Evolutionary conservation across 73 alveolate species (phyloP).

Genomic region (Paramecium caudatum): DNA sequence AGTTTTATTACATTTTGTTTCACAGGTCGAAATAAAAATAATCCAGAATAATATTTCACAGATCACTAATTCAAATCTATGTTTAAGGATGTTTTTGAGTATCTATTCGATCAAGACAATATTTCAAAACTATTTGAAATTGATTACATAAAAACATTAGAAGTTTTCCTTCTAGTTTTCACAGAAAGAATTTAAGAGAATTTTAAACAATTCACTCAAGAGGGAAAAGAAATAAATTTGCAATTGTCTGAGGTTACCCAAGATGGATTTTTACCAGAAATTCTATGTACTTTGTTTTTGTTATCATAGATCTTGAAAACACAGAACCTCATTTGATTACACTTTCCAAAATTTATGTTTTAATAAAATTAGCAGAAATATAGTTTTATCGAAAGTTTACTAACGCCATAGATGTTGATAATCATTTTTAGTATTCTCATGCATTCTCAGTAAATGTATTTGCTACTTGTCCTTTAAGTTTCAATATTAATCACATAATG

Average conservation of each 20-base stretch:
- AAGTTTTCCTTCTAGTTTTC: constrained; percentile 29
- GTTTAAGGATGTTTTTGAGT: constrained; percentile 56
- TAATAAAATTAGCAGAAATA: constrained; percentile 15
- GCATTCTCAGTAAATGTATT: constrained; percentile 43
- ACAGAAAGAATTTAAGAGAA: constrained; percentile 2
- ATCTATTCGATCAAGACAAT: constrained; percentile 20
- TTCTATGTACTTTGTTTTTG: not conserved
- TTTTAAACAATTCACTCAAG: not conserved
- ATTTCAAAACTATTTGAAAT: not conserved
- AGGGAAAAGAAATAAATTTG: constrained; percentile 14
- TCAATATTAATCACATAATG: not conserved
- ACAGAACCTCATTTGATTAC: not conserved
- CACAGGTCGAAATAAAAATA: not conserved
- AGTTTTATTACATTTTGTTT: constrained; percentile 41
- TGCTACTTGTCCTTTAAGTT: constrained; percentile 3
- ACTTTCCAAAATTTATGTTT: not conserved
- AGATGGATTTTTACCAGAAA: constrained; percentile 4
- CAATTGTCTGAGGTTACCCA: not conserved
- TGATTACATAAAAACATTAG: not conserved
- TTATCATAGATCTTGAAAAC: not conserved
- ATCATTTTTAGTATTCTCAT: not conserved
- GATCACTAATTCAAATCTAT: constrained; percentile 20
- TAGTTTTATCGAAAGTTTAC: not conserved
- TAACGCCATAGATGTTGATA: not conserved
- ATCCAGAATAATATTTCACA: constrained; percentile 40